Evolutionary conservation across 2,329 filamentous ascomycete genomes (phyloP), one percentile per base, ranked within the genome.

Genomic region (Malbranchea zuffiana): DNA sequence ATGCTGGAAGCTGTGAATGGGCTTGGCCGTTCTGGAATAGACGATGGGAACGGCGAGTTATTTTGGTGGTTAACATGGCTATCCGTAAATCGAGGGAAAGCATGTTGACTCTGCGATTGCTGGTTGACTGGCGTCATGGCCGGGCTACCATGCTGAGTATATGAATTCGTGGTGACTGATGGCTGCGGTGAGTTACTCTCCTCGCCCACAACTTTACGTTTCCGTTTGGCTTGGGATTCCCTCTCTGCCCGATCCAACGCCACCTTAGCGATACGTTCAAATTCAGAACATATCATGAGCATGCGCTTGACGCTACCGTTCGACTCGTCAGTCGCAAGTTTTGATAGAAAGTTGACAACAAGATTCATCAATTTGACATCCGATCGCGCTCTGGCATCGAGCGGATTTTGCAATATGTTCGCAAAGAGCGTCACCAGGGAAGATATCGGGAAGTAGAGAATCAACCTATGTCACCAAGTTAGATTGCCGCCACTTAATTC

Each of bases 361-460:
- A 88, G 70, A 48, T 80, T 85, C 86, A 98, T 95, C 13, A 96
- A 64, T 47, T 82, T 81, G 11, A 90, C 77, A 56, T 98, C 90
- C 1, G 86, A 86, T 37, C 85, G 78, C 27, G 88, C 88, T 30
- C 86, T 74, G 1, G 82, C 77, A 53, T 98, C 90, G 41, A 88
- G 75, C 0, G 90, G 90, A 49, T 96, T 96, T 56, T 98, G 90
- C 1, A 98, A 63, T 31, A 96, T 92, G 52, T 96, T 95, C 41
- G 88, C 87, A 52, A 98, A 98, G 2, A 98, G 66, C 0, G 90
- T 96, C 29, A 98, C 86, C 3, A 96, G 72, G 1, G 90, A 83
- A 0, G 90, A 93, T 6, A 98, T 87, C 0, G 90, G 90, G 62
- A 94, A 98, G 61, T 98, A 98, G 7, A 96, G 67, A 47, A 95